Percentiles rank a stretch among this genome's conserved stretches.
Conservation (phyloP, 768 basidiomycete genomes). For the Lyophyllum atratum region DNA sequence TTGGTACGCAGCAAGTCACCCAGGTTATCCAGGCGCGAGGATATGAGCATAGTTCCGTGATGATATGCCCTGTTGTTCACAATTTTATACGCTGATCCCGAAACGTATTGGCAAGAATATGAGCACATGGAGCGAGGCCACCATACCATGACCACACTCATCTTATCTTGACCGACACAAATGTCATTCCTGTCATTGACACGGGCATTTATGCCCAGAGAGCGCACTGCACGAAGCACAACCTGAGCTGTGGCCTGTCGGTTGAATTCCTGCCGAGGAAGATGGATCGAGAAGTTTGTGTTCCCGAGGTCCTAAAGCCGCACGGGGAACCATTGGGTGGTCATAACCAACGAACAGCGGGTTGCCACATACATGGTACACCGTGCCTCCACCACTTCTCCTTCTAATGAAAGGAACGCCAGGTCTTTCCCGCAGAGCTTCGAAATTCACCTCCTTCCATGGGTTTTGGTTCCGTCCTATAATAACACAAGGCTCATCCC, state of each 20-base stretch:
- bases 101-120: constrained; percentile 60
- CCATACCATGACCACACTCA: constrained; percentile 45
- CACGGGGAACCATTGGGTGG: neutral
- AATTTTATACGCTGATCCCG: constrained; percentile 97
- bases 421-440: constrained; percentile 44
- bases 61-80: constrained; percentile 90
- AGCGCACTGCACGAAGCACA: constrained; percentile 73
- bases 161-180: constrained; percentile 84
- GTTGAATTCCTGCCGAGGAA: constrained; percentile 81
- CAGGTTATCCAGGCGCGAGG: constrained; percentile 70
- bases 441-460: constrained; percentile 94
- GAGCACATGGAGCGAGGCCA: constrained; percentile 5
- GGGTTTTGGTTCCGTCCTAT: constrained; percentile 98
- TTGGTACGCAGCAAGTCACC: constrained; percentile 68
- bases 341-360: neutral
- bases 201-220: constrained; percentile 72
- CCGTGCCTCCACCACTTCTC: constrained; percentile 92
- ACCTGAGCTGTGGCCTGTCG: constrained; percentile 75
- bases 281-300: constrained; percentile 94
- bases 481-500: constrained; percentile 86
- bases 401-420: constrained; percentile 80
- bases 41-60: constrained; percentile 98
- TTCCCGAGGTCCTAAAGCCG: constrained; percentile 97
- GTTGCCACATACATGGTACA: constrained; percentile 79
- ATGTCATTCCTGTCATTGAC: constrained; percentile 94